Percentiles rank a stretch among this genome's conserved stretches.
Conservation (phyloP, 2,329 filamentous ascomycete species). For the Neopestalotiopsis rosae region DNA sequence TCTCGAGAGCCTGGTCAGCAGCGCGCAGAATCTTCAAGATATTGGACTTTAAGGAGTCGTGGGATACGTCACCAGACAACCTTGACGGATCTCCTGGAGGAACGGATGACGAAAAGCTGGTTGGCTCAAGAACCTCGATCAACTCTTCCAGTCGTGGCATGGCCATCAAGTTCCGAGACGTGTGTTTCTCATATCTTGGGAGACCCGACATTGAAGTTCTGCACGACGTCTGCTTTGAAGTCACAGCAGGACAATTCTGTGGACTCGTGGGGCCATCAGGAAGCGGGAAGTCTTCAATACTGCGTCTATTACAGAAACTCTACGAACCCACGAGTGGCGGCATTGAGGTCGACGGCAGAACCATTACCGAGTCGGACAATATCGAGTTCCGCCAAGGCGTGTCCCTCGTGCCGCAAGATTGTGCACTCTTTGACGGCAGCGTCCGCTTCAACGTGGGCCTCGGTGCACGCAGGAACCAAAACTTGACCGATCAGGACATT, state of each 20-base stretch:
- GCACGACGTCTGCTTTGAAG: constrained; percentile 58
- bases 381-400: constrained; percentile 42
- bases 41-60: constrained; percentile 28
- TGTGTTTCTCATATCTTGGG: constrained; percentile 70
- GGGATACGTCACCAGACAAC: background rate
- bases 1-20: constrained; percentile 61
- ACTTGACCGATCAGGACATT: constrained; percentile 54
- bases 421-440: constrained; percentile 46
- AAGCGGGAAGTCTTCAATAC: constrained; percentile 70
- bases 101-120: background rate
- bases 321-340: constrained; percentile 48
- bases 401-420: constrained; percentile 45
- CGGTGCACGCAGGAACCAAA: constrained; percentile 48
- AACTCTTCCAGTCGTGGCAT: constrained; percentile 42
- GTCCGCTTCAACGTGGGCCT: constrained; percentile 47
- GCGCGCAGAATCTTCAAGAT: constrained; percentile 50
- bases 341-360: constrained; percentile 45
- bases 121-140: background rate
- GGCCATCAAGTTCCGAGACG: constrained; percentile 60
- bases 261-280: constrained; percentile 71
- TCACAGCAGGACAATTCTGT: constrained; percentile 64
- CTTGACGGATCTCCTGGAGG: background rate
- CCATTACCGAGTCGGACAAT: constrained; percentile 28
- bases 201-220: constrained; percentile 64
- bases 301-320: constrained; percentile 59